These are phyloP conservation scores for Pseudisothecium myosuroides DNA, from an alignment of 225 moss, liverwort and hornwort species.

Conservation along the genomic window DNA sequence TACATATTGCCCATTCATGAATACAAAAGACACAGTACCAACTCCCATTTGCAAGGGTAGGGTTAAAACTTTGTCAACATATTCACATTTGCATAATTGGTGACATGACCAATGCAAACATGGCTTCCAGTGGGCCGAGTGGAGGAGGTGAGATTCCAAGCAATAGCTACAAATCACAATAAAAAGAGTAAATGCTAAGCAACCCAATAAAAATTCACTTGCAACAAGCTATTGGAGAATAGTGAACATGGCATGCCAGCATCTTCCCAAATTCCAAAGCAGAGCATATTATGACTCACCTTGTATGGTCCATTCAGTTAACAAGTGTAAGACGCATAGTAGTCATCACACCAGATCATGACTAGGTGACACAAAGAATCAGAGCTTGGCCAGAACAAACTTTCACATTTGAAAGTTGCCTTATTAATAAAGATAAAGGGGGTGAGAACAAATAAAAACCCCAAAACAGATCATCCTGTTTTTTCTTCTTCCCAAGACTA, in stretches of 20 bases:
- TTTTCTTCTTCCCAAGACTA: neutral
- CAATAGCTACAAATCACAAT: neutral
- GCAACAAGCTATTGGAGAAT: neutral
- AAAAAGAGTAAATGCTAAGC: neutral
- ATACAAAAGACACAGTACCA: neutral
- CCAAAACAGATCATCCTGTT: constrained; percentile 27
- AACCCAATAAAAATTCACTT: neutral
- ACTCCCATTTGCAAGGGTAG: neutral
- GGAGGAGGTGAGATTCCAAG: neutral
- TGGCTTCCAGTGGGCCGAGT: neutral
- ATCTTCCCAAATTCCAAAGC: neutral
- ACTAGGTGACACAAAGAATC: neutral
- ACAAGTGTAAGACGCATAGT: neutral
- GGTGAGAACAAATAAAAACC: neutral
- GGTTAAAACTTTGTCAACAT: neutral
- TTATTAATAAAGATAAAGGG: constrained; percentile 27
- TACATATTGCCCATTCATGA: neutral
- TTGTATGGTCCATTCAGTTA: neutral
- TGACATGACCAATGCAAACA: neutral
- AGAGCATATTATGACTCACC: neutral
- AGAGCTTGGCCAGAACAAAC: neutral
- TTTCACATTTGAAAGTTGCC: constrained; percentile 20
- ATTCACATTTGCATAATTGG: neutral
- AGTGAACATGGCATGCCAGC: neutral
- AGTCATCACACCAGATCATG: neutral